Evolutionary conservation across 805 yeast genomes (phyloP).

Genomic region (Jamesozyma gamospora): DNA sequence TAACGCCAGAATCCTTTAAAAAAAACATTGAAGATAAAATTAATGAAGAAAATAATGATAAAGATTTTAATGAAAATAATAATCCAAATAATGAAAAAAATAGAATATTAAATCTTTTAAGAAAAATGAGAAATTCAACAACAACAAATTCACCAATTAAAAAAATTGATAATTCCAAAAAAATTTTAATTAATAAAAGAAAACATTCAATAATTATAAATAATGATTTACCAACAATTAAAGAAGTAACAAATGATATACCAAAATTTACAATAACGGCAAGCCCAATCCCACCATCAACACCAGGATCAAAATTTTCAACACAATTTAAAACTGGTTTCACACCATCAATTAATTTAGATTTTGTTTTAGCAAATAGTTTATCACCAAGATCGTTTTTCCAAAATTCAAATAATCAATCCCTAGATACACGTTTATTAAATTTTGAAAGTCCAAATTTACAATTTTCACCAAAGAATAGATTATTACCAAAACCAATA

Average conservation of each 20-base stretch:
- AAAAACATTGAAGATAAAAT: neutral
- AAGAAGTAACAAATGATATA: neutral
- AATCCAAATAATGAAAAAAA: conserved; percentile 16
- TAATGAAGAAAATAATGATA: neutral
- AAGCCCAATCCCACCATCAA: conserved; percentile 6
- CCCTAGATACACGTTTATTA: neutral
- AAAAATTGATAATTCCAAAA: neutral
- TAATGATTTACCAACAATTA: neutral
- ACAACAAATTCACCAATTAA: neutral
- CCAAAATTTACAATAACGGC: conserved; percentile 4
- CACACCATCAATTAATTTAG: conserved; percentile 6
- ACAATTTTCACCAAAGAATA: conserved; percentile 18
- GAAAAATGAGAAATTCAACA: conserved; percentile 20
- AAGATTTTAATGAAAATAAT: neutral
- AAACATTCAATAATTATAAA: neutral
- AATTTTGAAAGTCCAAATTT: conserved; percentile 1
- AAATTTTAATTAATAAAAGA: neutral
- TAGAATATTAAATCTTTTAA: conserved; percentile 21
- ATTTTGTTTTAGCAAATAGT: conserved; percentile 3
- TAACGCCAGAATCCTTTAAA: conserved; percentile 8
- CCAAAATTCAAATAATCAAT: neutral
- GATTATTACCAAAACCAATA: conserved; percentile 5
- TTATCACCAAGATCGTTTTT: conserved; percentile 4
- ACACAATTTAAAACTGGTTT: conserved; percentile 7
- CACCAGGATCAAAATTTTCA: conserved; percentile 1